Conservation (phyloP, 495 filamentous ascomycete species). For the Lophiostoma macrostomum region DNA sequence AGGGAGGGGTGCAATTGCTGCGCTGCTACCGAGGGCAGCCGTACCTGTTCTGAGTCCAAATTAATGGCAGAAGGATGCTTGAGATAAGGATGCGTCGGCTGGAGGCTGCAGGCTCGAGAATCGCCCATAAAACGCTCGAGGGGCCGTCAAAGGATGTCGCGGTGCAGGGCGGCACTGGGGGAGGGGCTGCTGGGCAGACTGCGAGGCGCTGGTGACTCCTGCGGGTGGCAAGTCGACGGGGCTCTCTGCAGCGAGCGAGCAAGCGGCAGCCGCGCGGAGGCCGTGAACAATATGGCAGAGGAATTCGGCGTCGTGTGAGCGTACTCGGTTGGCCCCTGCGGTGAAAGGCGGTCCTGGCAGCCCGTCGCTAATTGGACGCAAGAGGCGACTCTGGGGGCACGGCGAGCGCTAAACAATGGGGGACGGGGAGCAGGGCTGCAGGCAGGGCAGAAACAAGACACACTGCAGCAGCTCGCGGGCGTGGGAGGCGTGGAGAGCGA, state of each 20-base stretch:
- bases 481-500: neutral
- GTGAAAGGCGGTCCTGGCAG: neutral
- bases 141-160: slow-evolving; percentile 6
- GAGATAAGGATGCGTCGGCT: slow-evolving; percentile 15
- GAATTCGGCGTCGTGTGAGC: slow-evolving; percentile 15
- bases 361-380: neutral
- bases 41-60: slow-evolving; percentile 7
- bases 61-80: slow-evolving; percentile 21
- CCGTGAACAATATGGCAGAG: neutral
- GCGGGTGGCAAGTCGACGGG: neutral
- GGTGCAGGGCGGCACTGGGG: slow-evolving; percentile 4
- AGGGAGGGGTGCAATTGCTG: slow-evolving; percentile 10
- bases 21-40: neutral
- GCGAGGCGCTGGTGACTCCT: neutral
- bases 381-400: neutral
- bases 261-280: neutral
- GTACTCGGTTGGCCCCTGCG: slow-evolving; percentile 1
- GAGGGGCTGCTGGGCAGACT: slow-evolving; percentile 14
- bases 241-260: neutral
- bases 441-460: neutral
- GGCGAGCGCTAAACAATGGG: slow-evolving; percentile 2
- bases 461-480: neutral
- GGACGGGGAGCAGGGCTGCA: neutral
- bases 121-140: slow-evolving; percentile 28
- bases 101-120: slow-evolving; percentile 4